phyloP scores from a whole-genome alignment of 2,329 filamentous ascomycete species.

The Aspergillus brasiliensis region DNA sequence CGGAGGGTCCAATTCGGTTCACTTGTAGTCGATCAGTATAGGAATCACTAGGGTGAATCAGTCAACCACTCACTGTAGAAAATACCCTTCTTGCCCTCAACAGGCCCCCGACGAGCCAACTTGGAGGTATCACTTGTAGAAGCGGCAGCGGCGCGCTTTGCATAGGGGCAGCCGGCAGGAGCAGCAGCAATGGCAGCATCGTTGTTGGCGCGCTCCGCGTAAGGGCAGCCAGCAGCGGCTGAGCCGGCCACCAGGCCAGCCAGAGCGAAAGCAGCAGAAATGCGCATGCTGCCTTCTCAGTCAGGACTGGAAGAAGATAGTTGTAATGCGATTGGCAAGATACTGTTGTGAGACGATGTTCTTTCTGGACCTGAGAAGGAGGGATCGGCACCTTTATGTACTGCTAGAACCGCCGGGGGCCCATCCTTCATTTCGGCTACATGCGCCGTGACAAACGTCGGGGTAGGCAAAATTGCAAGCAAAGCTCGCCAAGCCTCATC shows the following conservation, averaged over 20 bases:
- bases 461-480: background rate
- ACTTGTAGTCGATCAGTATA: background rate
- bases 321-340: background rate
- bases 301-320: background rate
- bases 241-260: slow-evolving; percentile 6
- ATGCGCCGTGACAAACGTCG: background rate
- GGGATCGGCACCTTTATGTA: background rate
- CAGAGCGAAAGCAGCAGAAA: slow-evolving; percentile 2
- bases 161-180: slow-evolving; percentile 3
- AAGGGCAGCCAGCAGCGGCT: background rate
- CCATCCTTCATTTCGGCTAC: background rate
- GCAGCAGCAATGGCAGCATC: background rate
- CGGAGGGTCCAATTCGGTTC: slow-evolving; percentile 8
- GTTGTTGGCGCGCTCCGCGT: background rate
- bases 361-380: background rate
- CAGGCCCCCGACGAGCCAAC: background rate
- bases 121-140: background rate
- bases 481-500: background rate
- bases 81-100: slow-evolving; percentile 7
- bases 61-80: slow-evolving; percentile 1
- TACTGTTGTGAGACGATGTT: background rate
- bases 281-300: background rate
- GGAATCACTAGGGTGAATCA: background rate
- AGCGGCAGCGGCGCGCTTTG: background rate
- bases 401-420: background rate